Evolutionary conservation across 768 basidiomycete species (phyloP).

Genomic region (Pleurotus cornucopiae): DNA sequence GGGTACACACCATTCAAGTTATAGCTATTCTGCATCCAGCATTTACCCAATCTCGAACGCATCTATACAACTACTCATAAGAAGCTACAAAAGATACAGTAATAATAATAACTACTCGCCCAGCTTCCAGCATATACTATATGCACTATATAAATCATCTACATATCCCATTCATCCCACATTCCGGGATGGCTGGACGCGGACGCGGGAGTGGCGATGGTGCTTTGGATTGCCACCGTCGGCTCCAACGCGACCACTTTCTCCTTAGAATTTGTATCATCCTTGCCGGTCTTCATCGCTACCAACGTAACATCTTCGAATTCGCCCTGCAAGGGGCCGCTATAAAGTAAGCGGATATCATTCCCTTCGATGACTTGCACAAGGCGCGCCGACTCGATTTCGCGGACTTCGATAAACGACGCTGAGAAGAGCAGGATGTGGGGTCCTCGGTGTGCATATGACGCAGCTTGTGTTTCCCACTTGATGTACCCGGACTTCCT

Average conservation of each 20-base stretch:
- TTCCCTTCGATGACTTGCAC: conserved; percentile 79
- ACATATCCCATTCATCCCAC: conserved; percentile 8
- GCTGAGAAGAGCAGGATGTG: conserved; percentile 72
- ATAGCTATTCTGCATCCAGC: no score
- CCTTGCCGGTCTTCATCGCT: conserved; percentile 41
- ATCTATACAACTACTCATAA: no score
- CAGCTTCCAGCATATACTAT: background rate
- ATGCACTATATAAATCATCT: background rate
- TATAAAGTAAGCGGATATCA: conserved; percentile 65
- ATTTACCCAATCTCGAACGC: no score
- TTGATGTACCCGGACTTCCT: conserved; percentile 63
- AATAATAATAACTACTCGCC: no score
- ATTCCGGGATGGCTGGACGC: background rate
- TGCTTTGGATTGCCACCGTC: background rate
- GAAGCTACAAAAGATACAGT: no score
- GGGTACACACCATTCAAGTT: no score
- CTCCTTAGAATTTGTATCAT: background rate
- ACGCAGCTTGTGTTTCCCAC: conserved; percentile 70
- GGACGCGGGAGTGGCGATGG: background rate
- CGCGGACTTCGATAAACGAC: conserved; percentile 73
- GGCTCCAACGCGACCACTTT: background rate
- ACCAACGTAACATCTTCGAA: conserved; percentile 50
- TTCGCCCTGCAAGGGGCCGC: conserved; percentile 28
- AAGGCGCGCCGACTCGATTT: conserved; percentile 57
- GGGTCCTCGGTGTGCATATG: conserved; percentile 57